These are phyloP conservation scores for Kuraishia molischiana DNA, from an alignment of 805 yeast genomes.

Conservation along the genomic window DNA sequence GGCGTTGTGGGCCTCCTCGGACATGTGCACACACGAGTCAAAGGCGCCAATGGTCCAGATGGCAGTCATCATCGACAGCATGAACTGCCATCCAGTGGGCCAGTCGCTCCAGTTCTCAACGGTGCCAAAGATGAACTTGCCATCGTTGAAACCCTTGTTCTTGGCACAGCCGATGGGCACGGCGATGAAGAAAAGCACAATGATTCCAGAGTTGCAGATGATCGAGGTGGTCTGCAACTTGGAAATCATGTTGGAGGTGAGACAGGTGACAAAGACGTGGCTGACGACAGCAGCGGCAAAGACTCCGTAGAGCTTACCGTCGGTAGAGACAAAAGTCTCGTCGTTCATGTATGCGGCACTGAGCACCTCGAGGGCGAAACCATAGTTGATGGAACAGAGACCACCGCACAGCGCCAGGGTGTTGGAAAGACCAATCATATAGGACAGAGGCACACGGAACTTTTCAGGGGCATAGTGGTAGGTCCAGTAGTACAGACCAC, in stretches of 20 bases:
- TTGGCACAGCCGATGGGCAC: constrained; percentile 31
- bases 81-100: constrained; percentile 31
- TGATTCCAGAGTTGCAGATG: constrained; percentile 23
- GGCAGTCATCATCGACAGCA: constrained; percentile 35
- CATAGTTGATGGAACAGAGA: constrained; percentile 32
- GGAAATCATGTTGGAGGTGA: constrained; percentile 28
- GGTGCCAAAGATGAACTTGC: constrained; percentile 25
- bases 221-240: constrained; percentile 30
- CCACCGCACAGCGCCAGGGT: constrained; percentile 32
- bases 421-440: constrained; percentile 33
- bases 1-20: constrained; percentile 37
- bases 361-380: constrained; percentile 31
- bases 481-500: constrained; percentile 51
- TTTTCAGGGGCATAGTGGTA: constrained; percentile 31
- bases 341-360: constrained; percentile 32
- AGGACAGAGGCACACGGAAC: constrained; percentile 26
- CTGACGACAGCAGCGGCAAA: constrained; percentile 31
- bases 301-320: constrained; percentile 29
- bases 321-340: constrained; percentile 27
- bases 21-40: constrained; percentile 40
- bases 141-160: constrained; percentile 19
- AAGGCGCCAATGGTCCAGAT: constrained; percentile 45
- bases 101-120: constrained; percentile 25
- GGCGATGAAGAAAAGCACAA: constrained; percentile 31
- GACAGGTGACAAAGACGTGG: constrained; percentile 25